Evolutionary conservation across 2,329 filamentous ascomycete species (phyloP).

Genomic region (Colletotrichum orchidophilum): DNA sequence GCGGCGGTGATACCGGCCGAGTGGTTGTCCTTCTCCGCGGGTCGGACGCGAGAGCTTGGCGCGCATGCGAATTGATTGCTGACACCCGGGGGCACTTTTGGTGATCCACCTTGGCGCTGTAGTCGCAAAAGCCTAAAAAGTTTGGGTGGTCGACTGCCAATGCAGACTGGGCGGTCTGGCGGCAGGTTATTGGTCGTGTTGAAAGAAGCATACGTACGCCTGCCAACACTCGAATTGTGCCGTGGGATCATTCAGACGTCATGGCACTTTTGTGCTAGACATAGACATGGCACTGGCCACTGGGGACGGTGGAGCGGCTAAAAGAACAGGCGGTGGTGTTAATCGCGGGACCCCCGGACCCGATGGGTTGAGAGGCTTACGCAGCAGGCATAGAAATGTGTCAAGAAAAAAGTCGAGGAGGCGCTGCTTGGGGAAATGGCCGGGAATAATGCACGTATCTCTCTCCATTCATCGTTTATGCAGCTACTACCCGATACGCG

Average conservation of each 20-base stretch:
- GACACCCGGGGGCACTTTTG: conserved; percentile 27
- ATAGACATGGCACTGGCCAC: conserved; percentile 20
- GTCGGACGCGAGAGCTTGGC: conserved; percentile 16
- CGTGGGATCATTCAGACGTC: conserved; percentile 32
- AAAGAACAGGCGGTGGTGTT: conserved; percentile 14
- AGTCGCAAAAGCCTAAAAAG: conserved; percentile 26
- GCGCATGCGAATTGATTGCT: background rate
- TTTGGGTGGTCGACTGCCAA: conserved; percentile 14
- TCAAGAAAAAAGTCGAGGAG: conserved; percentile 1
- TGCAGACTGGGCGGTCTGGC: conserved; percentile 17
- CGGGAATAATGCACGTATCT: conserved; percentile 7
- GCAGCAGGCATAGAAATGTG: conserved; percentile 26
- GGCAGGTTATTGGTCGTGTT: conserved; percentile 19
- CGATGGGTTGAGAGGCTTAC: conserved; percentile 29
- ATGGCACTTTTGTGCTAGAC: conserved; percentile 28
- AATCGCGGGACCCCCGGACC: conserved; percentile 31
- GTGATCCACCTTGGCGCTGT: conserved; percentile 23
- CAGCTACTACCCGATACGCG: background rate
- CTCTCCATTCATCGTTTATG: background rate
- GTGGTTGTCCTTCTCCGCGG: conserved; percentile 17
- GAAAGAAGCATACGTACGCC: conserved; percentile 28
- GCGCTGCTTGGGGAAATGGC: background rate
- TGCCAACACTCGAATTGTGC: conserved; percentile 5
- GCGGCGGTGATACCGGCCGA: conserved; percentile 23
- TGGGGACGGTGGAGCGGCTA: conserved; percentile 23